Percentiles rank a stretch among this genome's conserved stretches.
Evolutionary conservation across 768 basidiomycete genomes (phyloP).

Genomic region (Trametes cinnabarina): DNA sequence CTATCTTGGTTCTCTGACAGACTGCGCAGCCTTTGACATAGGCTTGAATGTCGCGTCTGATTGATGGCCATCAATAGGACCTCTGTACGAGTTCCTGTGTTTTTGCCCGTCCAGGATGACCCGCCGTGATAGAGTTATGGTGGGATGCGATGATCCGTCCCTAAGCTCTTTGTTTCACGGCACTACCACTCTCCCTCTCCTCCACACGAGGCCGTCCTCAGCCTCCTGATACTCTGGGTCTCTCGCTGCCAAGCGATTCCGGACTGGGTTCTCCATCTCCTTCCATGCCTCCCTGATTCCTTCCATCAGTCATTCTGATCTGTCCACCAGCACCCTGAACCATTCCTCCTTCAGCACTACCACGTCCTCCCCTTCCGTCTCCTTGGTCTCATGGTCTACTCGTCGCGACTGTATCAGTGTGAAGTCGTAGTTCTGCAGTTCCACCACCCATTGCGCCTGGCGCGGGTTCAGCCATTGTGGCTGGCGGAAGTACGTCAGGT

Average conservation of each 20-base stretch:
- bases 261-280: too few species aligned
- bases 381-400: not conserved
- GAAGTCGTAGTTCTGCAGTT: conserved; percentile 19
- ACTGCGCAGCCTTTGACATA: conserved; percentile 29
- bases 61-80: conserved; percentile 32
- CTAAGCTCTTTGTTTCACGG: not conserved
- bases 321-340: not conserved
- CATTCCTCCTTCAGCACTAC: not conserved
- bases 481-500: conserved; percentile 28
- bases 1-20: conserved; percentile 29
- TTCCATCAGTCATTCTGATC: too few species aligned
- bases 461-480: conserved; percentile 27
- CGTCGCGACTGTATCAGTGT: conserved; percentile 3
- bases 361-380: not conserved
- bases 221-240: conserved; percentile 21
- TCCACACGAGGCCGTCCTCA: conserved; percentile 19
- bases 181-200: not conserved
- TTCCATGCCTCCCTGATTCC: too few species aligned
- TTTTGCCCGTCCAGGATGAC: conserved; percentile 30
- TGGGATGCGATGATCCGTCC: conserved; percentile 15
- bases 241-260: too few species aligned
- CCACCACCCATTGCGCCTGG: conserved; percentile 33
- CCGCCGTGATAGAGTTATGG: conserved; percentile 26
- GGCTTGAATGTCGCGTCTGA: conserved; percentile 16
- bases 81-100: conserved; percentile 25